Evolutionary conservation across 768 basidiomycete genomes (phyloP).

Genomic region (Pleurotus citrinopileatus): DNA sequence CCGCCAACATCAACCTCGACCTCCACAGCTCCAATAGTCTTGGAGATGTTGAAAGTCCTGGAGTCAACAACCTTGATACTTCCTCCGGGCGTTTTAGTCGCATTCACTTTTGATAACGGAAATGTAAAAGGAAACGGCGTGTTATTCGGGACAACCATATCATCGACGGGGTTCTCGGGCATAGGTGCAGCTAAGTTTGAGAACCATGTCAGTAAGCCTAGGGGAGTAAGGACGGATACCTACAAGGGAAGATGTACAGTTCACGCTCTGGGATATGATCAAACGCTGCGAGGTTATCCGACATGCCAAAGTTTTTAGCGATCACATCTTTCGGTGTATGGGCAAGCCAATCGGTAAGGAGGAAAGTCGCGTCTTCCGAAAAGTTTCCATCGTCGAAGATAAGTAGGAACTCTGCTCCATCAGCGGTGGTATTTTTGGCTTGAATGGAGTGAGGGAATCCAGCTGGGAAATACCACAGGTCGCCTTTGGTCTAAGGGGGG

Average conservation of each 20-base stretch:
- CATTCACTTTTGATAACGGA: conserved; percentile 43
- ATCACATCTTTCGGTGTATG: conserved; percentile 56
- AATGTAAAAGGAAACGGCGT: conserved; percentile 54
- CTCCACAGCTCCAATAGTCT: conserved; percentile 54
- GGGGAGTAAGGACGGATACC: conserved; percentile 4
- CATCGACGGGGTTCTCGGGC: conserved; percentile 33
- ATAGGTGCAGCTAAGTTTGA: conserved; percentile 27
- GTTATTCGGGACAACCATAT: conserved; percentile 49
- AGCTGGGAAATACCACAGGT: conserved; percentile 60
- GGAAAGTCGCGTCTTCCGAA: conserved; percentile 58
- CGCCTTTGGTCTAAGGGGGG: conserved; percentile 24
- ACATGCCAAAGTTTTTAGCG: conserved; percentile 60
- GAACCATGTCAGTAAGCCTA: neutral
- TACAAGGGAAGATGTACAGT: conserved; percentile 51
- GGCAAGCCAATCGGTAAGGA: conserved; percentile 67
- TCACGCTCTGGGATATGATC: conserved; percentile 51
- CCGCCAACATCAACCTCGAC: conserved; percentile 58
- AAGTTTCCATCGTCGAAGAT: conserved; percentile 42
- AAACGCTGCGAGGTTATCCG: conserved; percentile 38
- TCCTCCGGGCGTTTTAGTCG: conserved; percentile 48
- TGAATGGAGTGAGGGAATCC: conserved; percentile 57
- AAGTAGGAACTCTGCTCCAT: conserved; percentile 54
- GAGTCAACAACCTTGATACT: conserved; percentile 60
- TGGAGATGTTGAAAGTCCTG: conserved; percentile 46
- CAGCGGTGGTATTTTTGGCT: conserved; percentile 42